These are phyloP conservation scores for Penicillium corylophilum DNA, from an alignment of 2,329 filamentous ascomycete genomes.

Conservation along the genomic window DNA sequence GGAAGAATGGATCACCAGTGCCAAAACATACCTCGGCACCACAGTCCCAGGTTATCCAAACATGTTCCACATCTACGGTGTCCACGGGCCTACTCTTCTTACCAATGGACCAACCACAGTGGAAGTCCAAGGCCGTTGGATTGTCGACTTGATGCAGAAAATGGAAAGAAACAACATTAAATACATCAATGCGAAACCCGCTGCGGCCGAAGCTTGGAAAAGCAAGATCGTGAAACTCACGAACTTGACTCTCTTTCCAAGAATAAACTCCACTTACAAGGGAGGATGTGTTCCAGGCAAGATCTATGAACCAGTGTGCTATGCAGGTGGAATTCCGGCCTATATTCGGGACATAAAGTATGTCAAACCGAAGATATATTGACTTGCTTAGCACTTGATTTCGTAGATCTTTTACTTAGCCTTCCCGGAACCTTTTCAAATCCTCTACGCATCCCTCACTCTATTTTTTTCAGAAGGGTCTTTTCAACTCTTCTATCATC, in stretches of 20 bases:
- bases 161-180: slow-evolving; percentile 49
- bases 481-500: no score
- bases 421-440: no score
- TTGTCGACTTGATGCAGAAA: slow-evolving; percentile 51
- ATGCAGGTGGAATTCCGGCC: slow-evolving; percentile 18
- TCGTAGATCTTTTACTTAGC: no score
- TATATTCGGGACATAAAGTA: slow-evolving; percentile 15
- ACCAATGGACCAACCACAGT: slow-evolving; percentile 57
- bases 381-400: no score
- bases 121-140: slow-evolving; percentile 59
- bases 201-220: slow-evolving; percentile 53
- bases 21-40: slow-evolving; percentile 45
- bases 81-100: slow-evolving; percentile 58
- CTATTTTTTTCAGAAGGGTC: no score
- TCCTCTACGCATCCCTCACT: no score
- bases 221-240: slow-evolving; percentile 48
- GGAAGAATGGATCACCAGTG: slow-evolving; percentile 40
- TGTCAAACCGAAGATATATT: no score
- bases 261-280: slow-evolving; percentile 55
- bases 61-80: slow-evolving; percentile 55
- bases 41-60: slow-evolving; percentile 48
- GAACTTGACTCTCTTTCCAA: slow-evolving; percentile 51
- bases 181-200: slow-evolving; percentile 51
- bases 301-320: slow-evolving; percentile 53
- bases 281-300: slow-evolving; percentile 58